Conservation (phyloP, 306 rosid species). For the Alnus glutinosa region DNA sequence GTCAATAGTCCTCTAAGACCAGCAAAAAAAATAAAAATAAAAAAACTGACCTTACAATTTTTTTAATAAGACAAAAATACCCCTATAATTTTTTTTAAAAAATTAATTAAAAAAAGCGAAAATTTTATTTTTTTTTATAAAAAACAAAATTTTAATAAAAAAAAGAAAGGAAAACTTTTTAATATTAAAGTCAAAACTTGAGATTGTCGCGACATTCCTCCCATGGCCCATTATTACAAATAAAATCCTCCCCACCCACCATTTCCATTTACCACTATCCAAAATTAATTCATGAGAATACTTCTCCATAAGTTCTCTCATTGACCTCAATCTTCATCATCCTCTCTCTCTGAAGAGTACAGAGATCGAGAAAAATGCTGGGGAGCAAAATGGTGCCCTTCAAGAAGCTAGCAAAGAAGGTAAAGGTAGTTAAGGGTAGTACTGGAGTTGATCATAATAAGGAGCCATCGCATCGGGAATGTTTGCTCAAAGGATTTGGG, state of each 20-base stretch:
- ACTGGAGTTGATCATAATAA: conserved; percentile 17
- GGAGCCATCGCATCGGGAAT: conserved; percentile 37
- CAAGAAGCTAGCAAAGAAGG: conserved; percentile 64
- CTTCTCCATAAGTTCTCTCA: conserved; percentile 14
- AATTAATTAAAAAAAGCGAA: no score
- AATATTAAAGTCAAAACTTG: not conserved
- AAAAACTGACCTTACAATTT: no score
- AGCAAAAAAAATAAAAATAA: no score
- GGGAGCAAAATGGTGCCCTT: conserved; percentile 60
- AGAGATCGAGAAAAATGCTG: conserved; percentile 38
- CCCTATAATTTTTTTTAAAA: no score
- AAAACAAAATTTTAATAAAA: no score
- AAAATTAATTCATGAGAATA: conserved; percentile 9
- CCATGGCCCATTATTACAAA: conserved; percentile 21
- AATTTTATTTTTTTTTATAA: no score
- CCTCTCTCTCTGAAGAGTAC: not conserved
- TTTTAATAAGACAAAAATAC: no score
- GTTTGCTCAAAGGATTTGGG: conserved; percentile 38
- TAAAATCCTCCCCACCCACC: conserved; percentile 24
- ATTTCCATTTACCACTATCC: conserved; percentile 21
- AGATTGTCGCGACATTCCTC: conserved; percentile 29
- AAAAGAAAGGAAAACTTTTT: no score
- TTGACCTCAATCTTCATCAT: not conserved
- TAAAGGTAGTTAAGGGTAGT: conserved; percentile 37
- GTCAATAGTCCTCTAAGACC: no score